phyloP scores from a whole-genome alignment of 2,329 filamentous ascomycete species.

The Furcasterigmium furcatum region DNA sequence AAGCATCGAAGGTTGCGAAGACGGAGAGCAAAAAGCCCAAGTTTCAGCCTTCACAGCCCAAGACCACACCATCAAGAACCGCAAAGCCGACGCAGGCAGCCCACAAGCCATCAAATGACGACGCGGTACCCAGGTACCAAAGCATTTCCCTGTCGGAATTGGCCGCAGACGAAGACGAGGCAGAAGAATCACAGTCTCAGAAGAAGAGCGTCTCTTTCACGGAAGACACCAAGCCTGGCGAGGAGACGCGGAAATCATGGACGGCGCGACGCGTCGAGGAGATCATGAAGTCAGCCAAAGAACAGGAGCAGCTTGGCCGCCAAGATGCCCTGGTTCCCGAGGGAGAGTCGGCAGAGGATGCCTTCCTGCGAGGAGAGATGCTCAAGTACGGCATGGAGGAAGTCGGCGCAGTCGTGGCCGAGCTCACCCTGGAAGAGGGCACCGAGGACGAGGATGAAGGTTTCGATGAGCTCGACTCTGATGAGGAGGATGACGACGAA shows the following conservation, averaged over 20 bases:
- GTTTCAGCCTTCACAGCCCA: background rate
- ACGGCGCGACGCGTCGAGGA: conserved; percentile 48
- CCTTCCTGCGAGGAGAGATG: conserved; percentile 81
- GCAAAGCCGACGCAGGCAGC: background rate
- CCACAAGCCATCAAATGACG: background rate
- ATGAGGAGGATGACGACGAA: conserved; percentile 63
- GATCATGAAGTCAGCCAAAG: conserved; percentile 54
- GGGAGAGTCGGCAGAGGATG: conserved; percentile 77
- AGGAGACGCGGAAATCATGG: conserved; percentile 32
- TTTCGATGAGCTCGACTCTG: conserved; percentile 45
- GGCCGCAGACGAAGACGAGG: conserved; percentile 1
- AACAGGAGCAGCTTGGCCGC: conserved; percentile 45
- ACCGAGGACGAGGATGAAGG: conserved; percentile 50
- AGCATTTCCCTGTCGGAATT: background rate
- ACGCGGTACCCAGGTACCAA: background rate
- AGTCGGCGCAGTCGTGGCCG: conserved; percentile 87
- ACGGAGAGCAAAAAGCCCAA: background rate
- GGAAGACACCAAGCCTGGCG: conserved; percentile 52
- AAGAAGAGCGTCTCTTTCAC: conserved; percentile 64
- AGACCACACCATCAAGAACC: background rate
- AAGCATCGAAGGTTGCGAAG: background rate
- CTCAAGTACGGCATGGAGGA: conserved; percentile 85
- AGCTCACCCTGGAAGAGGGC: conserved; percentile 78
- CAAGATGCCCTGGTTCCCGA: conserved; percentile 60
- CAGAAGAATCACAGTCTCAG: conserved; percentile 4